Base-by-base conservation (phyloP, 2,329 filamentous ascomycete species). In the Lasiodiplodia gonubiensis region DNA sequence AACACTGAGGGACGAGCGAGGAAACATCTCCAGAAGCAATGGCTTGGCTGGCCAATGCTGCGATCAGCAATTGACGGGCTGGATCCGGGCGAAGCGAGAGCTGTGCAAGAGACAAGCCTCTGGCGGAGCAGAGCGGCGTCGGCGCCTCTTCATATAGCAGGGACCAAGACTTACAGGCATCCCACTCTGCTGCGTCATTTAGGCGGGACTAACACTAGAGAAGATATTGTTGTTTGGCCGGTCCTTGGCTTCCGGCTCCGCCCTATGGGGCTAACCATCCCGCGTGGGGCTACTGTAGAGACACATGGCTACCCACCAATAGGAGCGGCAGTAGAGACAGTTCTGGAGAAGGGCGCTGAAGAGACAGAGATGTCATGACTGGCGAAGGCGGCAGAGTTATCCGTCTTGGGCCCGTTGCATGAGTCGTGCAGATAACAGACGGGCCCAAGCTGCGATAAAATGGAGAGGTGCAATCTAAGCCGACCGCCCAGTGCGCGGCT, bases 121-220 rank as follows among this genome's bases (percentile, higher is more conserved):
- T 35, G 25, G 57, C 27, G 39, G 30, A 51, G 46, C 35, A 27
- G 16, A 60, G 55, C 59, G 18, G 53, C 7, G 42, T 37, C 12
- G 42, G 49, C n/a, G 39, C 18, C 42, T 16, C 39, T 39, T 63
- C 59, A 63, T 63, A 51, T 51, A 63, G 57, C 39, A 49, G 42
- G 33, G 25, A 42, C 11, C 39, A 33, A 14, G 57, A 61, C 48
- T 14, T 25, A 21, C 27, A 61, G 57, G 57, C 59, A 63, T 63
- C 59, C 59, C 59, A 63, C 59, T 37, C 3, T 33, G 18, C 57
- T 61, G 57, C 57, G 57, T 61, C 57, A 61, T 49, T n/a, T 11
- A 27, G 18, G 37, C 57, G 25, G 18, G 11, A 49, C 55, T 59
- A 57, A 23, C 14, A 27, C 37, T 14, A 59, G 55, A 46, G 37